phyloP scores from a whole-genome alignment of 2,329 filamentous ascomycete species.

The Periconia digitata region DNA sequence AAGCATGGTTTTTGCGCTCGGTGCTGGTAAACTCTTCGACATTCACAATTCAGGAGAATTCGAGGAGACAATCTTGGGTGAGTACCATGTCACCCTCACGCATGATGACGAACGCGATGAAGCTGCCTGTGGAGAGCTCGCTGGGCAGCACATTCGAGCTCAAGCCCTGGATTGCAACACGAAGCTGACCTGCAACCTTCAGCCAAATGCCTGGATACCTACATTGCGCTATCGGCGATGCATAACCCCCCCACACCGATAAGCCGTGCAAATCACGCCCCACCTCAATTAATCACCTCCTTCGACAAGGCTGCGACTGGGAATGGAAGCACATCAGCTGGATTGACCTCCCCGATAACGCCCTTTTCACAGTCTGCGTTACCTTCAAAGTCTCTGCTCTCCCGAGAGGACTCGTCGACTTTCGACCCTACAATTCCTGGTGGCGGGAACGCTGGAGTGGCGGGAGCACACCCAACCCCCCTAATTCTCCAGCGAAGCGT shows the following conservation, averaged over 20 bases:
- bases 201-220: slow-evolving; percentile 96
- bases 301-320: slow-evolving; percentile 70
- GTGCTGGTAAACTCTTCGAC: slow-evolving; percentile 92
- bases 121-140: not conserved
- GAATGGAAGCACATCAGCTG: slow-evolving; percentile 64
- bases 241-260: slow-evolving; percentile 56
- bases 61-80: slow-evolving; percentile 95
- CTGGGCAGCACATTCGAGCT: not conserved
- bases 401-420: slow-evolving; percentile 70
- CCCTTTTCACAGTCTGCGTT: slow-evolving; percentile 93
- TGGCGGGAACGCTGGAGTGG: slow-evolving; percentile 57
- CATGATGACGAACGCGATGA: not conserved
- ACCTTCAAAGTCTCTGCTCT: slow-evolving; percentile 93
- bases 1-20: slow-evolving; percentile 97
- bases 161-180: not conserved
- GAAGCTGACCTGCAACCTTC: slow-evolving; percentile 14
- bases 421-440: slow-evolving; percentile 59
- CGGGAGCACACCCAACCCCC: slow-evolving; percentile 57
- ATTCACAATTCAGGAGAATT: slow-evolving; percentile 90
- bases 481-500: slow-evolving; percentile 73
- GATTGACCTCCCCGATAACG: slow-evolving; percentile 82
- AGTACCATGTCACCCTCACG: slow-evolving; percentile 27
- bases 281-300: slow-evolving; percentile 76
- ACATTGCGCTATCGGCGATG: slow-evolving; percentile 77
- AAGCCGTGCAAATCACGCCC: slow-evolving; percentile 51